Evolutionary conservation across 495 filamentous ascomycete species (phyloP).

Genomic region (Lasiosphaeria miniovina): DNA sequence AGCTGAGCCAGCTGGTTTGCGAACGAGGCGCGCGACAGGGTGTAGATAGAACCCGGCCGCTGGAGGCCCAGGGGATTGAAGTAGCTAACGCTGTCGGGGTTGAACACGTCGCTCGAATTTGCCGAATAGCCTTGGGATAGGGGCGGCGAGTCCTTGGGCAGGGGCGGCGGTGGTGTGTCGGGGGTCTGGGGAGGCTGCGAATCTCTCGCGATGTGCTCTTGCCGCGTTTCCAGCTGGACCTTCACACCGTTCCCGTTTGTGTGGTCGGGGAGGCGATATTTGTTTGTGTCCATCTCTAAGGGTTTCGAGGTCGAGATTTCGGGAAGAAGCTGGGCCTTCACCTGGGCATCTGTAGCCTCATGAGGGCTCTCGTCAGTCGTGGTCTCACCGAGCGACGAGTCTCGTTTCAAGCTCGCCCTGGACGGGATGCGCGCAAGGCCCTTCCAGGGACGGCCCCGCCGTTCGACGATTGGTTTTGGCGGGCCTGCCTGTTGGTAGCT

Average conservation of each 20-base stretch:
- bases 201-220: slow-evolving; percentile 52
- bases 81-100: slow-evolving; percentile 40
- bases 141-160: slow-evolving; percentile 50
- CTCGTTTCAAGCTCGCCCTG: slow-evolving; percentile 31
- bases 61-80: slow-evolving; percentile 55
- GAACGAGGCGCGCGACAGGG: slow-evolving; percentile 84
- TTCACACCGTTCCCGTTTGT: slow-evolving; percentile 60
- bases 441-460: slow-evolving; percentile 63
- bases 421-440: slow-evolving; percentile 45
- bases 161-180: slow-evolving; percentile 35
- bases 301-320: slow-evolving; percentile 40
- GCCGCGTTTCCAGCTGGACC: slow-evolving; percentile 47
- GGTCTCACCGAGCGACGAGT: slow-evolving; percentile 18
- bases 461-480: slow-evolving; percentile 49
- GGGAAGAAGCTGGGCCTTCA: slow-evolving; percentile 39
- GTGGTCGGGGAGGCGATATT: slow-evolving; percentile 62
- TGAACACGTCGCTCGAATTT: slow-evolving; percentile 30
- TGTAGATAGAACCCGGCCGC: slow-evolving; percentile 79
- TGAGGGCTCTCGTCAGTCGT: slow-evolving; percentile 19
- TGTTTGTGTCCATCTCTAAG: slow-evolving; percentile 58
- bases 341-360: slow-evolving; percentile 10
- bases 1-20: slow-evolving; percentile 85
- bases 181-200: slow-evolving; percentile 34
- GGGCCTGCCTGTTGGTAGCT: slow-evolving; percentile 55
- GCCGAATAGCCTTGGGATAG: slow-evolving; percentile 14